Percentiles rank a stretch among this genome's conserved stretches.
These are phyloP conservation scores for Ziziphus jujuba DNA, from an alignment of 306 rosid species.

Conservation along the genomic window DNA sequence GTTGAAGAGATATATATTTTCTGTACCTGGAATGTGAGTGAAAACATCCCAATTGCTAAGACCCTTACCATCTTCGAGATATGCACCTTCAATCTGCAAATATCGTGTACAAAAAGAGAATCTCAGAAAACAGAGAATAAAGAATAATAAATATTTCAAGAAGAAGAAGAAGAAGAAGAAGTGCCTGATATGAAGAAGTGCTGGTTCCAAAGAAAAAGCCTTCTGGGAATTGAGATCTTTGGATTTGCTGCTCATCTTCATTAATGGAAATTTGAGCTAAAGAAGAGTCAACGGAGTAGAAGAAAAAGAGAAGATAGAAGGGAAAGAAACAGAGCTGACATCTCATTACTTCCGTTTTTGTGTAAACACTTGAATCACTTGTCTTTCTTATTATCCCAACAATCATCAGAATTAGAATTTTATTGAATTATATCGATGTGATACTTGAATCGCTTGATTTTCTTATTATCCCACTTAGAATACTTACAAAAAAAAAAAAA, in stretches of 20 bases:
- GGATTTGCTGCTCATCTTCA: slow-evolving; percentile 26
- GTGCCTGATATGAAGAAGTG: slow-evolving; percentile 65
- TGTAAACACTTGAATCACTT: too few relatives aligned
- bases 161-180: neutral
- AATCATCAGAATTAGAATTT: too few relatives aligned
- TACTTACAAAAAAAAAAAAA: too few relatives aligned
- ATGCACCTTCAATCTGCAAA: slow-evolving; percentile 56
- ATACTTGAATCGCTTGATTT: too few relatives aligned
- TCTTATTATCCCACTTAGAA: too few relatives aligned
- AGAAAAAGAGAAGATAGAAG: slow-evolving; percentile 13
- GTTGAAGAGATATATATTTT: neutral
- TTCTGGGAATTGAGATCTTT: slow-evolving; percentile 45
- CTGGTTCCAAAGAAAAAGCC: slow-evolving; percentile 56
- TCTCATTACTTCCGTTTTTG: too few relatives aligned
- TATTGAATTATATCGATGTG: too few relatives aligned
- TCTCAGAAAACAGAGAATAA: neutral
- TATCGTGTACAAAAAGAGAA: neutral
- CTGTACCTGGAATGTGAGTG: slow-evolving; percentile 48
- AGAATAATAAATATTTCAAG: neutral
- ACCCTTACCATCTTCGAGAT: slow-evolving; percentile 58
- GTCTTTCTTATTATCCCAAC: too few relatives aligned
- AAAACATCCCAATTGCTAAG: slow-evolving; percentile 60
- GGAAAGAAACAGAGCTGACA: slow-evolving; percentile 1
- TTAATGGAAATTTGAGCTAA: slow-evolving; percentile 18
- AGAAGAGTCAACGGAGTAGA: neutral